A percentile compares a stretch with the other conserved stretches of the same genome.
These are phyloP conservation scores for Tolypocladium pustulatum DNA, from an alignment of 2,329 filamentous ascomycete species.

Conservation along the genomic window DNA sequence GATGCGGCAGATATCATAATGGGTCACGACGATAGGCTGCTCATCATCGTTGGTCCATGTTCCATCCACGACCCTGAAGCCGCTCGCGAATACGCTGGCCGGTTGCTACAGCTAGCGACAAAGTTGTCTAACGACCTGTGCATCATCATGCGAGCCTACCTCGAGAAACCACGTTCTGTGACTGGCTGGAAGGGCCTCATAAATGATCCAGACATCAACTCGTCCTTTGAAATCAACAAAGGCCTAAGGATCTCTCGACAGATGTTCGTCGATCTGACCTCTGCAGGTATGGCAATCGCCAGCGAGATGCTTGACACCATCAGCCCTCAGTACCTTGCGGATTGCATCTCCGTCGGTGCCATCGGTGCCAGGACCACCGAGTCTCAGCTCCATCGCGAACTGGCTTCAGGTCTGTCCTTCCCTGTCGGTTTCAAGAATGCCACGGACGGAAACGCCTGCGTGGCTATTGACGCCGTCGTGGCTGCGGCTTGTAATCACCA, in stretches of 20 bases:
- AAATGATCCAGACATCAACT: constrained; percentile 97
- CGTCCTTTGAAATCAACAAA: constrained; percentile 98
- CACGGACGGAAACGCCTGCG: constrained; percentile 81
- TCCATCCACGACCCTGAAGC: constrained; percentile 89
- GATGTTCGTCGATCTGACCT: constrained; percentile 85
- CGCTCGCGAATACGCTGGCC: constrained; percentile 78
- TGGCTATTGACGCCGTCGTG: constrained; percentile 93
- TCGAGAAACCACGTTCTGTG: constrained; percentile 96
- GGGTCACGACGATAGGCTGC: constrained; percentile 71
- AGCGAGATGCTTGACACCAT: constrained; percentile 99
- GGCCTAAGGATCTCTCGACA: constrained; percentile 81
- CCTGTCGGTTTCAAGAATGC: constrained; percentile 99
- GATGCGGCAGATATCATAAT: constrained; percentile 66
- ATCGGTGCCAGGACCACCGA: constrained; percentile 95
- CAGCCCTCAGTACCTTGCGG: constrained; percentile 92
- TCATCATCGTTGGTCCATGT: constrained; percentile 92
- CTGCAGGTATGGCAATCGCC: constrained; percentile 83
- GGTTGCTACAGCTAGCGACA: constrained; percentile 65
- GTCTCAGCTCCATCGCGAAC: constrained; percentile 89
- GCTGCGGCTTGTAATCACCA: constrained; percentile 75
- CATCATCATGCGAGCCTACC: constrained; percentile 96
- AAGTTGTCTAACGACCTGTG: constrained; percentile 75
- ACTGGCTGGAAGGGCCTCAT: constrained; percentile 99
- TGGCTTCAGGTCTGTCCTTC: constrained; percentile 91
- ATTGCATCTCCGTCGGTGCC: constrained; percentile 88